These are phyloP conservation scores for Aspergillus funiculosus DNA, from an alignment of 495 filamentous ascomycete genomes.

Conservation along the genomic window DNA sequence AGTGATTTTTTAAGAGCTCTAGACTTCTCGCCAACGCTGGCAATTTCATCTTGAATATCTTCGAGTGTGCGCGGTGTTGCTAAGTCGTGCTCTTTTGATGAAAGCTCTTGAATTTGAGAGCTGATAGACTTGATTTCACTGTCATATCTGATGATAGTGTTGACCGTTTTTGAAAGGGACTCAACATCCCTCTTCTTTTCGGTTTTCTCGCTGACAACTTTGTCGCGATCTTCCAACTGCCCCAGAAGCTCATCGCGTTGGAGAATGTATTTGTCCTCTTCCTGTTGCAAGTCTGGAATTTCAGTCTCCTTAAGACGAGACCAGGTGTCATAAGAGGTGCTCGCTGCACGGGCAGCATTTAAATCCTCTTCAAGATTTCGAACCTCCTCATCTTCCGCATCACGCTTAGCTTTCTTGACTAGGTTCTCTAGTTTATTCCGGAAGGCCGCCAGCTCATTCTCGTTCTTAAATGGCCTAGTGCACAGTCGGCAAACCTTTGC, in stretches of 20 bases:
- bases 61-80: conserved; percentile 63
- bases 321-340: conserved; percentile 67
- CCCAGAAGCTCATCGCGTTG: conserved; percentile 56
- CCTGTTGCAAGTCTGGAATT: conserved; percentile 60
- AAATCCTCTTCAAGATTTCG: conserved; percentile 49
- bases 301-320: conserved; percentile 60
- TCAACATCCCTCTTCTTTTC: conserved; percentile 70
- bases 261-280: conserved; percentile 48
- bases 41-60: conserved; percentile 75
- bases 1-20: conserved; percentile 56
- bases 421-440: conserved; percentile 55
- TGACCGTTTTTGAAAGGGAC: conserved; percentile 65
- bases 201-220: conserved; percentile 54
- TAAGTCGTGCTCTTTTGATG: conserved; percentile 62
- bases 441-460: conserved; percentile 53
- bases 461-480: conserved; percentile 53
- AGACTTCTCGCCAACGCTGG: conserved; percentile 59
- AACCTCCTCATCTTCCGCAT: conserved; percentile 50
- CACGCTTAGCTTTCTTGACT: conserved; percentile 49
- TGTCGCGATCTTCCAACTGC: conserved; percentile 69
- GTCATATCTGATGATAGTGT: conserved; percentile 65
- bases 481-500: conserved; percentile 69
- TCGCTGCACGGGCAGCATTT: conserved; percentile 51
- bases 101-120: conserved; percentile 62
- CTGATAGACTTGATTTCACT: conserved; percentile 64